A percentile compares a stretch with the other conserved stretches of the same genome.
phyloP scores from a whole-genome alignment of 257 asterid species.

The Striga asiatica region DNA sequence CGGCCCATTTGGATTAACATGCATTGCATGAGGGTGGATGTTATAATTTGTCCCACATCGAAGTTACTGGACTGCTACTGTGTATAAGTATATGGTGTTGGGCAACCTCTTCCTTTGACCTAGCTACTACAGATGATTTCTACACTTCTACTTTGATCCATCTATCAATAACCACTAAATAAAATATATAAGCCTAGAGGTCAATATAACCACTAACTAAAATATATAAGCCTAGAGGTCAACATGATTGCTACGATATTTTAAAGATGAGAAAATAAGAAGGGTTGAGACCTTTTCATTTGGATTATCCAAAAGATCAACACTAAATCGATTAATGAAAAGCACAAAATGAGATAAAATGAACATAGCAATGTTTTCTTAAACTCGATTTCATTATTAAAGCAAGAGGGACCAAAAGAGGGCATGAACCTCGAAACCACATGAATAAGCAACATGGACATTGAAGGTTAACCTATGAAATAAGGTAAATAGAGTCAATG shows the following conservation, averaged over 20 bases:
- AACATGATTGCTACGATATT: conserved; percentile 6
- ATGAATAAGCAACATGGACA: neutral
- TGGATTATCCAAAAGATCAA: neutral
- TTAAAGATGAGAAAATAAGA: neutral
- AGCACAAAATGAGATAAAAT: neutral
- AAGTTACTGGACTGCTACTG: too few species aligned
- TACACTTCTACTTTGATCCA: too few species aligned
- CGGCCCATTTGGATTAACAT: too few species aligned
- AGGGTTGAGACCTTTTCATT: neutral
- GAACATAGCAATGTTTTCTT: neutral
- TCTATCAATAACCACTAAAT: neutral
- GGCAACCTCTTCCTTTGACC: too few species aligned
- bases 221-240: neutral
- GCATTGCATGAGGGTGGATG: too few species aligned
- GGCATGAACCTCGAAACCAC: neutral
- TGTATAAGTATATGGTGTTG: too few species aligned
- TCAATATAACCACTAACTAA: conserved; percentile 1
- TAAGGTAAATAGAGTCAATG: neutral
- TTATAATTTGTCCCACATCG: too few species aligned
- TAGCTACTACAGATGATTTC: too few species aligned
- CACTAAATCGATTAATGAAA: neutral
- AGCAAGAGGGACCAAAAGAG: neutral
- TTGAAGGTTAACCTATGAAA: neutral
- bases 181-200: neutral
- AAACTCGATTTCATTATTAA: neutral